These are phyloP conservation scores for Candida xyloterini DNA, from an alignment of 805 yeast genomes.

Conservation along the genomic window DNA sequence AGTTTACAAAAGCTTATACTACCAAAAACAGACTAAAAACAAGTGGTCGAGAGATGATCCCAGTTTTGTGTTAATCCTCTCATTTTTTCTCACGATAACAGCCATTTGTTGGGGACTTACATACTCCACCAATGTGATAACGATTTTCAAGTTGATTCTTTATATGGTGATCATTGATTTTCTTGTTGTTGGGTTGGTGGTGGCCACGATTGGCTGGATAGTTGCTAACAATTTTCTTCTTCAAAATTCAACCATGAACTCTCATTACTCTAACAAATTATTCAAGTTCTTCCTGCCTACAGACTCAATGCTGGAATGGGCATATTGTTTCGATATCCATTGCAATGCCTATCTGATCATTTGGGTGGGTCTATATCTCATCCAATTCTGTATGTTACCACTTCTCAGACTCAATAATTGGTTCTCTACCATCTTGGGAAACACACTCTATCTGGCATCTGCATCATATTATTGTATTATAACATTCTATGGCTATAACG, in stretches of 20 bases:
- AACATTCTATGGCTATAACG: constrained; percentile 85
- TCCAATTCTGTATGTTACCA: constrained; percentile 76
- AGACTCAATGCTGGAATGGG: constrained; percentile 72
- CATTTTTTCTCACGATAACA: constrained; percentile 62
- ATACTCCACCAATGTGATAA: constrained; percentile 60
- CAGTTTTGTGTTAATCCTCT: constrained; percentile 70
- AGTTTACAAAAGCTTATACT: constrained; percentile 77
- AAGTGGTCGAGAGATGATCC: constrained; percentile 93
- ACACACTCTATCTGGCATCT: constrained; percentile 71
- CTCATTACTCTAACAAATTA: constrained; percentile 20
- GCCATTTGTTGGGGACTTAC: constrained; percentile 91
- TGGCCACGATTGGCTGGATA: constrained; percentile 74
- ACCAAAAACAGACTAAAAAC: constrained; percentile 74
- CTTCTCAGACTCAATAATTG: constrained; percentile 62
- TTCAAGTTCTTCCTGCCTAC: constrained; percentile 33
- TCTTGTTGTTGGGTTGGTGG: constrained; percentile 60
- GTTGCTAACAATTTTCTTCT: constrained; percentile 60
- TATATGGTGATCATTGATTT: constrained; percentile 88
- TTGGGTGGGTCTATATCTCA: constrained; percentile 71
- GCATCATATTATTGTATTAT: constrained; percentile 72
- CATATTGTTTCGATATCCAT: constrained; percentile 90
- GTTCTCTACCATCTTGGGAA: constrained; percentile 70
- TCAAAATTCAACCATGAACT: constrained; percentile 7
- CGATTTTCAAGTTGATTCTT: constrained; percentile 62
- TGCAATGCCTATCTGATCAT: constrained; percentile 83